Base-by-base conservation (phyloP, 257 asterid genomes). In the Pogostemon cablin region DNA sequence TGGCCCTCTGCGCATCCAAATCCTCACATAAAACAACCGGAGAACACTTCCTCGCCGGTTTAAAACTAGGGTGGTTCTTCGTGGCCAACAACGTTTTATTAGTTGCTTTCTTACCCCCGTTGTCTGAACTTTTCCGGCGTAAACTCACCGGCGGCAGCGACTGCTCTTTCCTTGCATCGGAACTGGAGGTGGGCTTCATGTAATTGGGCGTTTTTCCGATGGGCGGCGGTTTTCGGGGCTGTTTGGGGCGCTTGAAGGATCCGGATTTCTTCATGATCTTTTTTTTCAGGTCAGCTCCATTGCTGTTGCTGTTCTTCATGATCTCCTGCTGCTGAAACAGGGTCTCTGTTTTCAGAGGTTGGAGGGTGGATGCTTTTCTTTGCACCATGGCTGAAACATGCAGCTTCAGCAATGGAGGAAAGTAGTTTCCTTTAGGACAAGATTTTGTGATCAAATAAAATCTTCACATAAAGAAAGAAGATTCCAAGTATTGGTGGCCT, bases 151-250 rank as follows among this genome's bases (percentile, higher is more conserved):
- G 67, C 1, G 52, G 25, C 5, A 76, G 84, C 3, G 80, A 71
- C 48, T 43, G 81, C 77, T 88, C 95, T 75, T 86, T 90, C 50
- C 93, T 83, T 9, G 98, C 96, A 70, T 83, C 92, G 8, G 85
- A 93, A 65, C 98, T 83, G 75, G 87, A 78, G 53, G 98, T 93
- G 75, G 96, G 67, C 84, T 86, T 90, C 98, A 93, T 93, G 82
- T 93, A 90, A 64, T 88, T 93, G 11, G 96, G 96, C 47, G 69
- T 69, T 25, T 25, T 25, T 25, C 32, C 15, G 62, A 7, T 66
- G 56, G 32, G 71, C 3, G 83, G 75, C 7, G 88, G 85, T 25
- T 80, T 75, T 44, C 76, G 82, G 10, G 82, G 81, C 5, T 53
- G 85, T 52, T 79, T 79, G 39, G 62, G 68, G 49, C 56, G 84